These are phyloP conservation scores for Cryptosporidium ryanae DNA, from an alignment of 169 alveolate species.

Conservation along the genomic window DNA sequence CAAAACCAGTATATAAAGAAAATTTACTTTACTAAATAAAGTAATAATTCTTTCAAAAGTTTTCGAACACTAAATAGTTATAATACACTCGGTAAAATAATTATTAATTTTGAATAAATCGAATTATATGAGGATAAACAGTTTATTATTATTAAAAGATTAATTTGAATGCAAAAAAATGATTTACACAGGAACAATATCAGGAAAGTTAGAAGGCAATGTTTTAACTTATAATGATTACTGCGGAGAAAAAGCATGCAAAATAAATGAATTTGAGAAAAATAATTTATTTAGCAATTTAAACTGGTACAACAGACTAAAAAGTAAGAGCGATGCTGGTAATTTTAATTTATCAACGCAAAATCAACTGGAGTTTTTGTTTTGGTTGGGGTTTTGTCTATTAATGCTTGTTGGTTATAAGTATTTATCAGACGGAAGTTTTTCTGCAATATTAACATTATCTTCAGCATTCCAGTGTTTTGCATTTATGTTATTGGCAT, in stretches of 20 bases:
- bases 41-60: too few relatives aligned
- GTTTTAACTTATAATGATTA: conserved; percentile 21
- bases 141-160: conserved; percentile 11
- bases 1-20: too few relatives aligned
- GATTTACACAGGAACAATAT: conserved; percentile 46
- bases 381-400: conserved; percentile 65
- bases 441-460: conserved; percentile 67
- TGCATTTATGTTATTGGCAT: conserved; percentile 67
- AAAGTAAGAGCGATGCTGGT: conserved; percentile 15
- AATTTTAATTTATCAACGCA: conserved; percentile 1
- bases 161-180: conserved; percentile 63
- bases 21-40: too few relatives aligned
- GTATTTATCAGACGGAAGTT: conserved; percentile 71
- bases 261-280: not conserved
- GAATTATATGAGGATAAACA: conserved; percentile 25
- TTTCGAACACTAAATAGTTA: too few relatives aligned
- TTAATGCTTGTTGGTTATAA: conserved; percentile 65
- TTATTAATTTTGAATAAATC: conserved; percentile 40
- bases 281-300: conserved; percentile 12
- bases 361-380: conserved; percentile 48
- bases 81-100: too few relatives aligned
- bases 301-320: conserved; percentile 18
- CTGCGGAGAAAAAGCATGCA: not conserved
- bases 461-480: conserved; percentile 73
- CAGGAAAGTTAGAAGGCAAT: conserved; percentile 58